Evolutionary conservation across 2,329 filamentous ascomycete species (phyloP).

Genomic region (Fusarium dimerum): DNA sequence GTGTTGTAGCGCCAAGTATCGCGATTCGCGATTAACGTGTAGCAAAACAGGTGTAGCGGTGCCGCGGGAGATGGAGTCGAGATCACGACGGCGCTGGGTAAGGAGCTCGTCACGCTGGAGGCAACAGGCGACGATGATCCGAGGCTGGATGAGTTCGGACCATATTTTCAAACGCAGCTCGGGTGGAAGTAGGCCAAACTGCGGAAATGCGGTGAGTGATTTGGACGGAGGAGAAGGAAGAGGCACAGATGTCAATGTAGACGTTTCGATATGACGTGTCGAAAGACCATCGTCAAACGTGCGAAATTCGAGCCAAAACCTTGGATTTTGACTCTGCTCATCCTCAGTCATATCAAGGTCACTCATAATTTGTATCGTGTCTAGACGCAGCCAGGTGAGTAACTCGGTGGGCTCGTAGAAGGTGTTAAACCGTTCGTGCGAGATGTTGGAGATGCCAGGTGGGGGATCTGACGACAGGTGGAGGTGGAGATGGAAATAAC

Average conservation of each 20-base stretch:
- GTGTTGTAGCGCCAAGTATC: slow-evolving; percentile 41
- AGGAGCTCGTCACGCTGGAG: slow-evolving; percentile 35
- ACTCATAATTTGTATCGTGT: slow-evolving; percentile 18
- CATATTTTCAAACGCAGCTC: slow-evolving; percentile 53
- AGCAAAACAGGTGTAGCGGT: slow-evolving; percentile 43
- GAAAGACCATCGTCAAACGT: slow-evolving; percentile 44
- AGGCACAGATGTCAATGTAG: no score
- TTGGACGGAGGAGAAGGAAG: slow-evolving; percentile 1
- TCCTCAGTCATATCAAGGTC: slow-evolving; percentile 18
- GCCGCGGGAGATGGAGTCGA: slow-evolving; percentile 28
- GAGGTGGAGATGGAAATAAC: slow-evolving; percentile 11
- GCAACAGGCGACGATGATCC: slow-evolving; percentile 47
- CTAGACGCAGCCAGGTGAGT: neutral
- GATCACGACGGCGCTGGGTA: slow-evolving; percentile 29
- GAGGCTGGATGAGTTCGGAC: slow-evolving; percentile 45
- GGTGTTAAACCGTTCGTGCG: neutral
- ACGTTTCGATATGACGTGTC: neutral
- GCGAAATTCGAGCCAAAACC: slow-evolving; percentile 49
- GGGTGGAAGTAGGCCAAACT: slow-evolving; percentile 43
- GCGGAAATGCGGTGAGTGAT: slow-evolving; percentile 32
- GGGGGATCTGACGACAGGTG: neutral
- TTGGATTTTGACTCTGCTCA: slow-evolving; percentile 29
- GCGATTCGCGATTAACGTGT: slow-evolving; percentile 45
- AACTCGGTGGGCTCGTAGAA: slow-evolving; percentile 5
- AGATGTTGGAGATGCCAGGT: neutral